A percentile compares a stretch with the other conserved stretches of the same genome.
Evolutionary conservation across 1,284 basidiomycete species (phyloP).

Genomic region (Cutaneotrichosporon sp.): DNA sequence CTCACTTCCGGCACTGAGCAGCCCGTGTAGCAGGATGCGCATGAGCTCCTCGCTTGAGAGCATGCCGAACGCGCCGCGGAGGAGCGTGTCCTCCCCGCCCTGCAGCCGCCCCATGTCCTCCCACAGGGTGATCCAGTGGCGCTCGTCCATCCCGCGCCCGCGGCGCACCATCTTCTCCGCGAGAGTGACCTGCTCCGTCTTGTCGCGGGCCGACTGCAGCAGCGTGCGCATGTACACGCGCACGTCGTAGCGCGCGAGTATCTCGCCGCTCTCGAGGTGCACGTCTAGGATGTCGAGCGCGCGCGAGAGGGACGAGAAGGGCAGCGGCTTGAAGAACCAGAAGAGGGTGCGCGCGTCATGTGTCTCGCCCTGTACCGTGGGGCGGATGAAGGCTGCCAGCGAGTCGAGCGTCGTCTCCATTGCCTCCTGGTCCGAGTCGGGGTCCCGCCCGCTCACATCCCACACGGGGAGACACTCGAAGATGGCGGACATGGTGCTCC

Average conservation of each 20-base stretch:
- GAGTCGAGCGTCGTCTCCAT: constrained; percentile 76
- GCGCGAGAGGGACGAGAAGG: constrained; percentile 69
- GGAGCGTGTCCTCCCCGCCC: constrained; percentile 62
- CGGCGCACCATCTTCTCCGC: constrained; percentile 82
- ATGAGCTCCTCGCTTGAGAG: constrained; percentile 70
- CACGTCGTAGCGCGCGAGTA: constrained; percentile 80
- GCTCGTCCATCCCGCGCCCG: constrained; percentile 58
- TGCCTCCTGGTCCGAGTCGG: constrained; percentile 65
- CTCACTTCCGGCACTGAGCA: constrained; percentile 83
- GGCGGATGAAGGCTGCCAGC: constrained; percentile 73
- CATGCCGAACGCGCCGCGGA: constrained; percentile 73
- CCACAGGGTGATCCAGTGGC: constrained; percentile 83
- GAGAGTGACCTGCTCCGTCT: constrained; percentile 74
- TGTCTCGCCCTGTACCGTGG: constrained; percentile 65
- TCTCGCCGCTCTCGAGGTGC: constrained; percentile 90
- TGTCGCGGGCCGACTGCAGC: constrained; percentile 69
- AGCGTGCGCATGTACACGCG: constrained; percentile 80
- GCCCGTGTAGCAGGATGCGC: constrained; percentile 76
- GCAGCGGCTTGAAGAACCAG: constrained; percentile 77
- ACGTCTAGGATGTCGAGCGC: constrained; percentile 87
- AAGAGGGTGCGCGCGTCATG: constrained; percentile 68
- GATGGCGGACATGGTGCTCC: constrained; percentile 80
- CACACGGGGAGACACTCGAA: constrained; percentile 94
- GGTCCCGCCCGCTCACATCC: constrained; percentile 64
- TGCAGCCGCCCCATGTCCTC: constrained; percentile 84